A percentile compares a stretch with the other conserved stretches of the same genome.
phyloP scores from a whole-genome alignment of 2,329 filamentous ascomycete species.

The Zymoseptoria tritici region DNA sequence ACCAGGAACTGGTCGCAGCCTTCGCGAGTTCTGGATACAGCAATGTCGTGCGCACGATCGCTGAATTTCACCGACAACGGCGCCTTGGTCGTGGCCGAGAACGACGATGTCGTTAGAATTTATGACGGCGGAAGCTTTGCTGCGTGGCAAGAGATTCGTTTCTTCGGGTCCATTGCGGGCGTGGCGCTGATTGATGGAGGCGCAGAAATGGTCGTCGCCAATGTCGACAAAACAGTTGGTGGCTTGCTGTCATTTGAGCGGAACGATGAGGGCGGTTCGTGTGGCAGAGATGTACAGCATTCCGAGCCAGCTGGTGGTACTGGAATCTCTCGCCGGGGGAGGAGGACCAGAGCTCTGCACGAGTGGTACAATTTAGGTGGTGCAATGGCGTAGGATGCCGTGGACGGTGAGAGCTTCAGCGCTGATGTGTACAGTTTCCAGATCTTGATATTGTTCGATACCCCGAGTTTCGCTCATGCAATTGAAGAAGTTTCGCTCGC shows the following conservation, averaged over 20 bases:
- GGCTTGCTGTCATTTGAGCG: slow-evolving; percentile 15
- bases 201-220: slow-evolving; percentile 59
- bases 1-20: slow-evolving; percentile 59
- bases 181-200: slow-evolving; percentile 60
- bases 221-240: slow-evolving; percentile 33
- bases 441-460: neutral
- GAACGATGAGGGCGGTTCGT: neutral
- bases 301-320: neutral
- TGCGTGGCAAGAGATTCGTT: slow-evolving; percentile 52
- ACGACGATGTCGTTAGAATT: slow-evolving; percentile 64
- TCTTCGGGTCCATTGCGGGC: slow-evolving; percentile 70
- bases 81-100: slow-evolving; percentile 65
- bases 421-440: neutral
- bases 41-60: slow-evolving; percentile 62
- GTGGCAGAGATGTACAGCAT: neutral
- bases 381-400: neutral
- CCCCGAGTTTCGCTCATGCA: neutral
- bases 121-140: slow-evolving; percentile 44
- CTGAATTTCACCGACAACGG: slow-evolving; percentile 66
- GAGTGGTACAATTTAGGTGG: neutral
- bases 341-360: neutral
- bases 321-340: neutral
- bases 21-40: slow-evolving; percentile 50
- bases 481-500: neutral
- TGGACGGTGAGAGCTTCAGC: neutral